A percentile compares a stretch with the other conserved stretches of the same genome.
These are phyloP conservation scores for Sutorius eximius DNA, from an alignment of 1,284 basidiomycete genomes.

Conservation along the genomic window DNA sequence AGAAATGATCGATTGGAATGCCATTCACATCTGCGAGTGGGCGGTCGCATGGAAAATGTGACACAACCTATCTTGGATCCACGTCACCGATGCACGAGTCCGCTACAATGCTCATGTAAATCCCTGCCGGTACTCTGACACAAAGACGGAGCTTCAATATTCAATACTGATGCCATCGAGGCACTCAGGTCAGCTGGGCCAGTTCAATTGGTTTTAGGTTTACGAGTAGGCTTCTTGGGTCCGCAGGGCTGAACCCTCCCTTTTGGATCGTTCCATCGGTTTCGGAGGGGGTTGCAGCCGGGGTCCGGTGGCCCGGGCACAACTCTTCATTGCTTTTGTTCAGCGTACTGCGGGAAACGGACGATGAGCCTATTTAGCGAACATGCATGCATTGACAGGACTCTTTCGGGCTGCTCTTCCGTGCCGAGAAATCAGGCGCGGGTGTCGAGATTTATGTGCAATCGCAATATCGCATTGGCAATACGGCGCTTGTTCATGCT, in stretches of 20 bases:
- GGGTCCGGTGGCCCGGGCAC: neutral
- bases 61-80: neutral
- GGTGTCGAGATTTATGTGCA: no score
- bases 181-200: neutral
- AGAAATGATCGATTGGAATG: neutral
- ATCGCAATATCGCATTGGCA: no score
- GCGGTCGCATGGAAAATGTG: neutral
- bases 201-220: neutral
- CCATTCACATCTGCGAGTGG: conserved; percentile 4
- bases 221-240: no score
- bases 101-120: neutral
- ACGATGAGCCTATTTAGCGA: neutral
- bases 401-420: neutral
- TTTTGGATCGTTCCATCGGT: neutral
- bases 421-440: neutral
- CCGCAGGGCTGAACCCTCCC: no score
- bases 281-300: neutral
- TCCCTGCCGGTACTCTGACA: conserved; percentile 1
- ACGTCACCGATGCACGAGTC: conserved; percentile 1
- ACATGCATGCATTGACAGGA: neutral
- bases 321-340: neutral
- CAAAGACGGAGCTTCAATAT: neutral
- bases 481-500: no score
- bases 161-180: neutral
- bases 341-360: neutral